Conservation (phyloP, 306 rosid species). For the Canavalia gladiata region DNA sequence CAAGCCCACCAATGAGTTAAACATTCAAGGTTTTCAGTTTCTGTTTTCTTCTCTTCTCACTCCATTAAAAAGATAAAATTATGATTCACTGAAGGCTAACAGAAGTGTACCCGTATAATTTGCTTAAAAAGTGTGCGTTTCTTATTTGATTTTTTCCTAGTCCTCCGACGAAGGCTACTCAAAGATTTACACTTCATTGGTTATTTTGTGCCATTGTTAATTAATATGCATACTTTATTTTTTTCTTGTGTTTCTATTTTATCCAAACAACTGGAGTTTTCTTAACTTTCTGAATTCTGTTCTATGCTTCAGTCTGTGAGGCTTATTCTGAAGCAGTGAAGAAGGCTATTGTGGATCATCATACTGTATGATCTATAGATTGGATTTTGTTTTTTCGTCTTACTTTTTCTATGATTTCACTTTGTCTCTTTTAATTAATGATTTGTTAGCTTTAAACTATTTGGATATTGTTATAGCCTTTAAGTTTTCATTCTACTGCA, state of each 20-base stretch:
- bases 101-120: conserved; percentile 7
- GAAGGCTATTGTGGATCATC: conserved; percentile 73
- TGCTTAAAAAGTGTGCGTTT: neutral
- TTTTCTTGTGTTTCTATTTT: conserved; percentile 17
- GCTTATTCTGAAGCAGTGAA: conserved; percentile 78
- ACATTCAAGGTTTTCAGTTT: conserved; percentile 68
- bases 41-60: neutral
- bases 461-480: conserved; percentile 24
- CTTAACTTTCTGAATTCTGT: conserved; percentile 51
- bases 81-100: conserved; percentile 8
- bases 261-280: conserved; percentile 27
- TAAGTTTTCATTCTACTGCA: conserved; percentile 58
- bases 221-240: conserved; percentile 23
- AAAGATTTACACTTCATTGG: conserved; percentile 12
- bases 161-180: conserved; percentile 22
- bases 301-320: conserved; percentile 64
- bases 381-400: conserved; percentile 18
- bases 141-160: neutral
- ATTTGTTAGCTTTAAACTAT: conserved; percentile 35
- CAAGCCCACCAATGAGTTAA: conserved; percentile 56
- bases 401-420: conserved; percentile 6
- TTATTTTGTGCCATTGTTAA: neutral
- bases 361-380: conserved; percentile 66
- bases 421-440: conserved; percentile 26
- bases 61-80: conserved; percentile 26